Evolutionary conservation across 345 rosid species (phyloP).

Genomic region (Rhodamnia rubescens): DNA sequence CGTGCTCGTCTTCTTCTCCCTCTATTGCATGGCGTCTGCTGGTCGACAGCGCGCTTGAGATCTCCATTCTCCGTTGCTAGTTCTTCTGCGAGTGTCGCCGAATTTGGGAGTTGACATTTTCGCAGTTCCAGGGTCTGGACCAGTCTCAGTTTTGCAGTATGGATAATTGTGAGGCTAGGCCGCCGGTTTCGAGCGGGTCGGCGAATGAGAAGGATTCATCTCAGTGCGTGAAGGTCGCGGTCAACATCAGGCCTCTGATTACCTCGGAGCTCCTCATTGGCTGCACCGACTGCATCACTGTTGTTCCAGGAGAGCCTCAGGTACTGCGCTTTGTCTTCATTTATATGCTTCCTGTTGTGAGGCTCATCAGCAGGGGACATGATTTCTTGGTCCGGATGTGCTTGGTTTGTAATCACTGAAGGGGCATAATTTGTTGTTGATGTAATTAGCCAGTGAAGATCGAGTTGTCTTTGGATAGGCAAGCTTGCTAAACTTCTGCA

Average conservation of each 20-base stretch:
- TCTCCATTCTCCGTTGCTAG: background rate
- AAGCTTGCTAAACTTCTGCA: background rate
- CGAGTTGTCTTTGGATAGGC: background rate
- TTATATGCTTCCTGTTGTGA: background rate
- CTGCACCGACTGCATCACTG: constrained; percentile 81
- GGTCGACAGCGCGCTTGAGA: background rate
- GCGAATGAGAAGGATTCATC: constrained; percentile 20
- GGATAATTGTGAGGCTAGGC: constrained; percentile 30
- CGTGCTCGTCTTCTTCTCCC: background rate
- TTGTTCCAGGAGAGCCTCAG: constrained; percentile 84
- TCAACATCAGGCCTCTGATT: constrained; percentile 79
- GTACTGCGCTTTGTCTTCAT: constrained; percentile 10
- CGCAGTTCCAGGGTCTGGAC: background rate
- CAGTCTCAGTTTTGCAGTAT: constrained; percentile 5
- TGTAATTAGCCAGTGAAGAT: background rate
- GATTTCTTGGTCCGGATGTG: background rate
- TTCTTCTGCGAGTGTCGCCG: background rate
- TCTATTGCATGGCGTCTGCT: background rate
- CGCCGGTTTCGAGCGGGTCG: background rate
- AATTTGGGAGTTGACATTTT: background rate
- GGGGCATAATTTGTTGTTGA: background rate
- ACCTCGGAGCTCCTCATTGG: constrained; percentile 82
- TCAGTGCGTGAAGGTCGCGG: constrained; percentile 77
- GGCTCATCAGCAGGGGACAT: background rate
- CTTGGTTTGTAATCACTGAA: background rate